phyloP scores from a whole-genome alignment of 2,329 filamentous ascomycete species.

The Anthostomella pinea region DNA sequence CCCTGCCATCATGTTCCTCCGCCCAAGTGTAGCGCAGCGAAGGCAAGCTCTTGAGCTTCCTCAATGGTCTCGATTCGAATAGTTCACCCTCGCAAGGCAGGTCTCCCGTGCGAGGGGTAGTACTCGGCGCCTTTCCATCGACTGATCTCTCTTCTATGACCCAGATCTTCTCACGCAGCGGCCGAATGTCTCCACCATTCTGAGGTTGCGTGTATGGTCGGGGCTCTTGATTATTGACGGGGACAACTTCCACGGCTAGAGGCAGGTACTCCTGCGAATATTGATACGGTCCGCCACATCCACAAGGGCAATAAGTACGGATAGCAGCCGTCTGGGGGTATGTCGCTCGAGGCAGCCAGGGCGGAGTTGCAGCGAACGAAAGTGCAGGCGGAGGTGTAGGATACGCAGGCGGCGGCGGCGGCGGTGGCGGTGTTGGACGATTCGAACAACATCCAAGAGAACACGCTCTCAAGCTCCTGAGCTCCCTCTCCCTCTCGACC shows the following conservation, averaged over 20 bases:
- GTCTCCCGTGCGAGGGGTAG: conserved; percentile 1
- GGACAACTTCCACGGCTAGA: not conserved
- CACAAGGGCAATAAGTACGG: not conserved
- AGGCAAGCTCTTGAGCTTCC: conserved; percentile 16
- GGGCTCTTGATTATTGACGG: not conserved
- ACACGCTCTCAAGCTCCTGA: not conserved
- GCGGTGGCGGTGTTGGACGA: too few species aligned
- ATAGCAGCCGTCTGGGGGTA: not conserved
- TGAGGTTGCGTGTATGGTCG: not conserved
- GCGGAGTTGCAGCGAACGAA: too few species aligned
- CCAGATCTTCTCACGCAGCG: too few species aligned
- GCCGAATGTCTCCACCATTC: too few species aligned
- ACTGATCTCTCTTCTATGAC: too few species aligned
- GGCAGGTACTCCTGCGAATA: not conserved
- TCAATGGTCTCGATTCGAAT: not conserved
- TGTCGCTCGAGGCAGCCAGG: too few species aligned
- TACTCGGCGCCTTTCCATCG: not conserved
- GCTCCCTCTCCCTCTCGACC: conserved; percentile 1
- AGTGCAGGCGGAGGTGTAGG: not conserved
- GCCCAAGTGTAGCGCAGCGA: conserved; percentile 7
- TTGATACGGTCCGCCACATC: not conserved
- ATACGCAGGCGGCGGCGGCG: too few species aligned
- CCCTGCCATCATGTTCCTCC: not conserved
- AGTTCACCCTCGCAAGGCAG: conserved; percentile 1
- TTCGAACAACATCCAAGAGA: too few species aligned